Evolutionary conservation across 805 yeast genomes (phyloP).

Genomic region (Lachancea thermotolerans): DNA sequence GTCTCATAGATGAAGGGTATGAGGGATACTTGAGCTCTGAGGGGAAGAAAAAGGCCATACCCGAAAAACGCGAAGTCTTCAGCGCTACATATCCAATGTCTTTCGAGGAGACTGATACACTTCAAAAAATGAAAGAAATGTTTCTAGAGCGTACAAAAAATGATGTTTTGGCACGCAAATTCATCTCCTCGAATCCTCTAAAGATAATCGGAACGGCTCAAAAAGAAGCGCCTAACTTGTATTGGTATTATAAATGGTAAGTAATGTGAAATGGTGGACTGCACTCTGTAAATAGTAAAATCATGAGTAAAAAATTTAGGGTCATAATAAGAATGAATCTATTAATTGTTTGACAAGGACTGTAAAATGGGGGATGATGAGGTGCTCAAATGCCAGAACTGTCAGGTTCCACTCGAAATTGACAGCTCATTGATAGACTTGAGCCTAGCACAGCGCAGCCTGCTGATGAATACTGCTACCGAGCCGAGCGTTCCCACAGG

Average conservation of each 20-base stretch:
- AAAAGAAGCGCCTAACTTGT: slow-evolving; percentile 20
- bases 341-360: neutral
- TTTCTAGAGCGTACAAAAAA: slow-evolving; percentile 22
- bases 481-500: slow-evolving; percentile 5
- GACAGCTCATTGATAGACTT: slow-evolving; percentile 39
- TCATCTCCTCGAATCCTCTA: slow-evolving; percentile 15
- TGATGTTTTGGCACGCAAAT: slow-evolving; percentile 19
- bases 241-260: slow-evolving; percentile 30
- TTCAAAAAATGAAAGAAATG: slow-evolving; percentile 23
- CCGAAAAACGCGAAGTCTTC: slow-evolving; percentile 22
- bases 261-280: neutral
- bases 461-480: slow-evolving; percentile 28
- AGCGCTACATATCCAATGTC: slow-evolving; percentile 26
- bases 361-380: slow-evolving; percentile 1
- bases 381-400: slow-evolving; percentile 37
- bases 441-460: slow-evolving; percentile 39
- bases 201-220: slow-evolving; percentile 13
- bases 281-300: neutral
- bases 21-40: slow-evolving; percentile 35
- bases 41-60: slow-evolving; percentile 20
- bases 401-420: slow-evolving; percentile 37
- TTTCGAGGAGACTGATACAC: slow-evolving; percentile 15
- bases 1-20: slow-evolving; percentile 17
- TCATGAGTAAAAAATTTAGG: too few species aligned
- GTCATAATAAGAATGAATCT: too few species aligned